Base-by-base conservation (phyloP, 2,329 filamentous ascomycete genomes). In the Chaetothyriales sp. region DNA sequence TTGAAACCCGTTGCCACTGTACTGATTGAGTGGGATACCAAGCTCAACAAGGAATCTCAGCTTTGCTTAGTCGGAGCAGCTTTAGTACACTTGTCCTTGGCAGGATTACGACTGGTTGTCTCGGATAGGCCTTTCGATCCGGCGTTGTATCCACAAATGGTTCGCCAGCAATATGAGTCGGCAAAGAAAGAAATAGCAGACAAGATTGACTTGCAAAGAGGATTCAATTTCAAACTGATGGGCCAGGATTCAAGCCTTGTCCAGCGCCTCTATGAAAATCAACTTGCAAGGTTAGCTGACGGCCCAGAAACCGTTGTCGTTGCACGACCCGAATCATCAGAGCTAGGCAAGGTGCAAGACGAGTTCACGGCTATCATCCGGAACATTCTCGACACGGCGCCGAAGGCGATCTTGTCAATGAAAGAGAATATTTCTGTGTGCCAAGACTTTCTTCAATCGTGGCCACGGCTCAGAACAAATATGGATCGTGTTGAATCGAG, bases 51-150 rank as follows among this genome's bases (percentile, higher is more conserved):
- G 18, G 51, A 58, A 43, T 52, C 51, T 9, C 33, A 44, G 18
- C 15, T 47, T n/a, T 49, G 51, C 10, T 48, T 40, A 40, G 13
- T 74, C 18, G 76, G 79, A 18, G 68, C 83, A 19, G 83, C 85
- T 4, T 92, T 89, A 80, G 75, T 89, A 25, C 75, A 84, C 48
- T 81, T 95, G 54, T 83, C 86, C 1, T 68, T 89, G 18, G 82
- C 83, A 15, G 79, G 83, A 43, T 73, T 97, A 47, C 78, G 78
- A 56, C 74, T 95, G 2, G 95, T 90, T 63, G 81, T 97, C 2
- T 89, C 94, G 0, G 84, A 94, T 65, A 82, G 83, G 58, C 77
- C 85, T 2, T 92, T 90, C 61, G 92, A 98, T 65, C 92, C 92
- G 1, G 81, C 80, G 1, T 65, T 81, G 33, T 71, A 71, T 48